These are phyloP conservation scores for Penicillium atrosanguineum DNA, from an alignment of 495 filamentous ascomycete species.

Conservation along the genomic window DNA sequence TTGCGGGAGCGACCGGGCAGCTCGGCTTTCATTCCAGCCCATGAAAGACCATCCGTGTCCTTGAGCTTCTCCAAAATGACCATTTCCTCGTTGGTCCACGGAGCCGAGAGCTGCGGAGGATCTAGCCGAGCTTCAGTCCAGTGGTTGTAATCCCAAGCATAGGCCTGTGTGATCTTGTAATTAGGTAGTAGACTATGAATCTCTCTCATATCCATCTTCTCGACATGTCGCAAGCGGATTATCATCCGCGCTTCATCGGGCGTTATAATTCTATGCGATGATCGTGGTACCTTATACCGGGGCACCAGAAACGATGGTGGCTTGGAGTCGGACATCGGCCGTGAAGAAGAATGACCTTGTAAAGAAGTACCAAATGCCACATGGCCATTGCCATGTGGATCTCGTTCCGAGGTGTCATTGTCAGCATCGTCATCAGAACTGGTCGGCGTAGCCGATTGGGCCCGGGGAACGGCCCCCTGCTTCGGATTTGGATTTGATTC, in stretches of 20 bases:
- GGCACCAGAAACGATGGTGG: constrained; percentile 12
- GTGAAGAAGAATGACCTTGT: constrained; percentile 9
- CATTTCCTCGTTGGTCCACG: constrained; percentile 36
- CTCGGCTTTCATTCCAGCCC: constrained; percentile 27
- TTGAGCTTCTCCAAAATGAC: constrained; percentile 27
- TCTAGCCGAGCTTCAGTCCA: constrained; percentile 34
- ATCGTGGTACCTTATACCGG: constrained; percentile 19
- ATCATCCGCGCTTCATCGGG: constrained; percentile 38
- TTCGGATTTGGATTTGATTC: background rate
- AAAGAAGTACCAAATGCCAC: constrained; percentile 6
- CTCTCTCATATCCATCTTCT: constrained; percentile 31
- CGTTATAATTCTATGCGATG: constrained; percentile 14
- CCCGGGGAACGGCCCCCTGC: background rate
- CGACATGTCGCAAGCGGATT: constrained; percentile 30
- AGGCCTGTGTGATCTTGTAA: constrained; percentile 20
- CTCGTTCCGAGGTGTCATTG: constrained; percentile 34
- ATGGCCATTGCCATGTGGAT: constrained; percentile 50
- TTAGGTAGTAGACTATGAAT: constrained; percentile 30
- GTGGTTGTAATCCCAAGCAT: constrained; percentile 29
- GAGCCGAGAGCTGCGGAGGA: constrained; percentile 29
- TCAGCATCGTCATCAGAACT: background rate
- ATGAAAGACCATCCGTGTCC: constrained; percentile 31
- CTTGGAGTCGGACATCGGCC: background rate
- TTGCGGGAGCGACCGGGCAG: constrained; percentile 30
- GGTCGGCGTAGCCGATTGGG: constrained; percentile 15